Evolutionary conservation across 768 basidiomycete species (phyloP).

Genomic region (Tylopilus balloui): DNA sequence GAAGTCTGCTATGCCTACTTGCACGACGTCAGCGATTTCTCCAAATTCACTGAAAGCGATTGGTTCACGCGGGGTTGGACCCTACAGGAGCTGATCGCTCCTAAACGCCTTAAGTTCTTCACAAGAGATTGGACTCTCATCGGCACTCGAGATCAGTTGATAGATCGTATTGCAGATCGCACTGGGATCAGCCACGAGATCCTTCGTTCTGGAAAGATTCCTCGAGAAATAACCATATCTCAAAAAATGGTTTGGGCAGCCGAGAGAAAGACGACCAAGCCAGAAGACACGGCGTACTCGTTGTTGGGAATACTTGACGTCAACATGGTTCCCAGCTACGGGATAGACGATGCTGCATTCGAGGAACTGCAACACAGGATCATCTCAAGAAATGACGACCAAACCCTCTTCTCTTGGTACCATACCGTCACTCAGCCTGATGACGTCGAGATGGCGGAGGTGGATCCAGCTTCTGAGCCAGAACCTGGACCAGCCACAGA

Average conservation of each 20-base stretch:
- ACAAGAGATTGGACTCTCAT: conserved; percentile 22
- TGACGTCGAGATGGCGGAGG: conserved; percentile 13
- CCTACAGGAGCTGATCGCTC: conserved; percentile 31
- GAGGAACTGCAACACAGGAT: conserved; percentile 22
- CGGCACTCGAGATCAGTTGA: conserved; percentile 14
- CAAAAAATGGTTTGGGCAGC: conserved; percentile 29
- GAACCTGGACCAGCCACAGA: background rate
- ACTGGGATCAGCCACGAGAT: conserved; percentile 19
- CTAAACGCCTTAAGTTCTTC: conserved; percentile 24
- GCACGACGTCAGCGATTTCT: conserved; percentile 18
- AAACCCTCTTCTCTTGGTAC: conserved; percentile 28
- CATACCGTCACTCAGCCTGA: conserved; percentile 2
- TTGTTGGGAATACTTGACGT: conserved; percentile 26
- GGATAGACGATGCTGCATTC: conserved; percentile 24
- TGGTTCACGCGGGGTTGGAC: conserved; percentile 34
- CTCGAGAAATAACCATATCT: conserved; percentile 16
- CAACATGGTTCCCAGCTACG: conserved; percentile 22
- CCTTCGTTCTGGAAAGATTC: conserved; percentile 8
- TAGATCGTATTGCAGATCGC: conserved; percentile 7
- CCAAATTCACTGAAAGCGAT: conserved; percentile 19
- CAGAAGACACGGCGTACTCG: conserved; percentile 31
- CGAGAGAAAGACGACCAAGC: conserved; percentile 18
- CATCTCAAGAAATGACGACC: conserved; percentile 20
- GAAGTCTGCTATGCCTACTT: conserved; percentile 28
- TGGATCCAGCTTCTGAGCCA: background rate